Evolutionary conservation across 2,329 filamentous ascomycete species (phyloP).

Genomic region (Acarospora socialis): DNA sequence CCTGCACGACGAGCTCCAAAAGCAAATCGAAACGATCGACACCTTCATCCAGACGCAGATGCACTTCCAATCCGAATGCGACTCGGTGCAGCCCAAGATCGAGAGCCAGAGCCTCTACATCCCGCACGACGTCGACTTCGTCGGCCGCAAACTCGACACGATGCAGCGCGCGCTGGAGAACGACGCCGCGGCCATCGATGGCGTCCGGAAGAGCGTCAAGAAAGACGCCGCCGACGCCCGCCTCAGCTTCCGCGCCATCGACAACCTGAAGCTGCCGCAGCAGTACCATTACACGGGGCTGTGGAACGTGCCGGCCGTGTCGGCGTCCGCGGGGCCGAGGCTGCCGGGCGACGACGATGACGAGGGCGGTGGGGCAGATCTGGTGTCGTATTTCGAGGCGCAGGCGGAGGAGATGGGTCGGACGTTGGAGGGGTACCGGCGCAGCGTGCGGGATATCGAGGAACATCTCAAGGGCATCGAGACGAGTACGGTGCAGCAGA

Average conservation of each 20-base stretch:
- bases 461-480: slow-evolving; percentile 51
- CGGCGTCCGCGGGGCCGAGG: slow-evolving; percentile 8
- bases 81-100: slow-evolving; percentile 47
- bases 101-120: slow-evolving; percentile 50
- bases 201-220: slow-evolving; percentile 42
- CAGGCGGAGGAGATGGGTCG: slow-evolving; percentile 47
- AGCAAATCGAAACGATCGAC: slow-evolving; percentile 64
- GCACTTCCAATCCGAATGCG: slow-evolving; percentile 60
- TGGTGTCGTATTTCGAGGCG: slow-evolving; percentile 50
- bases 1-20: slow-evolving; percentile 67
- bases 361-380: slow-evolving; percentile 40
- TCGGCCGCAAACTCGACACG: slow-evolving; percentile 46
- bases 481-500: slow-evolving; percentile 43
- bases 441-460: slow-evolving; percentile 50
- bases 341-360: slow-evolving; percentile 31
- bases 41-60: slow-evolving; percentile 69
- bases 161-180: slow-evolving; percentile 49
- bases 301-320: slow-evolving; percentile 9
- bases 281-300: slow-evolving; percentile 40
- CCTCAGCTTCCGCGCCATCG: slow-evolving; percentile 57
- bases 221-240: slow-evolving; percentile 57
- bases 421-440: slow-evolving; percentile 43
- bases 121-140: slow-evolving; percentile 49
- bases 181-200: slow-evolving; percentile 46
- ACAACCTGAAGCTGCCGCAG: slow-evolving; percentile 57